A percentile compares a stretch with the other conserved stretches of the same genome.
phyloP scores from a whole-genome alignment of 768 basidiomycete genomes.

The Termitomyces sp. region DNA sequence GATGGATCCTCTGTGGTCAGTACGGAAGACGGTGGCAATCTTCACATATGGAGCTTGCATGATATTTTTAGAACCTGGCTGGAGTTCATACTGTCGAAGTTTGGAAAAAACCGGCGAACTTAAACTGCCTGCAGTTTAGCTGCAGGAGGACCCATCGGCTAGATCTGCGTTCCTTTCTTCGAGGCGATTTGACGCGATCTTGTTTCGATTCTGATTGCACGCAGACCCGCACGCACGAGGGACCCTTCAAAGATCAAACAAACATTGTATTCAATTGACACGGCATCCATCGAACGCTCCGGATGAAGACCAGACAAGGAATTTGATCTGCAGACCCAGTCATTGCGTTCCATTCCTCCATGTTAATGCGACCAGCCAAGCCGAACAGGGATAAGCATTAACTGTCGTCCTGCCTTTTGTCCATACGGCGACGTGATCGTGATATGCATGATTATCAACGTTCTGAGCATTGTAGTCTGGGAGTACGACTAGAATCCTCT shows the following conservation, averaged over 20 bases:
- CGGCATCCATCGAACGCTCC: background rate
- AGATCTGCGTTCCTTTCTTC: background rate
- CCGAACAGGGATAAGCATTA: background rate
- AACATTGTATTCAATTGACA: background rate
- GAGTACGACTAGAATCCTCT: background rate
- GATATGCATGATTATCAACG: background rate
- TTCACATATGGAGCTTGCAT: conserved; percentile 3
- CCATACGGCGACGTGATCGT: background rate
- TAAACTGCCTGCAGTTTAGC: background rate
- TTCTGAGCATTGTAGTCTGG: background rate
- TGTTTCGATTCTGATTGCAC: background rate
- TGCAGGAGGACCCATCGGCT: background rate
- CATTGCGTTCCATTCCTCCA: background rate
- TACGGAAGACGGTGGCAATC: background rate
- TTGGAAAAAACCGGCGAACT: background rate
- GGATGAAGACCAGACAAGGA: background rate
- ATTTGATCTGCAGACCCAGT: background rate
- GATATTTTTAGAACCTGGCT: conserved; percentile 8
- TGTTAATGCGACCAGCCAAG: background rate
- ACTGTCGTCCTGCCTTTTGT: background rate
- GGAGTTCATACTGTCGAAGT: conserved; percentile 2
- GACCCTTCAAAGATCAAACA: background rate
- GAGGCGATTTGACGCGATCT: background rate
- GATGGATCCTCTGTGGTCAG: background rate
- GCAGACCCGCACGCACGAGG: background rate